phyloP scores from a whole-genome alignment of 2,329 filamentous ascomycete genomes.

The Monosporascus sp. region DNA sequence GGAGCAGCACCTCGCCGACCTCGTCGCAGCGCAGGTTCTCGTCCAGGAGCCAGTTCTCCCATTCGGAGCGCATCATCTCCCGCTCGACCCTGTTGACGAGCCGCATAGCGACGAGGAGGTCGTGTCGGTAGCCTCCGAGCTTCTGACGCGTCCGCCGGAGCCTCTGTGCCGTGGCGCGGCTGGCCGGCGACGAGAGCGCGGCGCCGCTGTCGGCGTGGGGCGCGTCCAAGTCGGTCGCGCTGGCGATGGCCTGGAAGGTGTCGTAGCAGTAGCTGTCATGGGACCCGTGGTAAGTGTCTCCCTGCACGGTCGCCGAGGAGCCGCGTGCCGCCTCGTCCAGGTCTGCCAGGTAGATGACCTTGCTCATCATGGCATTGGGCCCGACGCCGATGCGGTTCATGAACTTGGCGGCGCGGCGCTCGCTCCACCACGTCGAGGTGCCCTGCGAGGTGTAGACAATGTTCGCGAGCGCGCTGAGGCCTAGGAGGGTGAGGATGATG shows the following conservation, averaged over 20 bases:
- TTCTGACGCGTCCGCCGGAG: constrained; percentile 77
- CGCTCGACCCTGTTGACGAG: constrained; percentile 85
- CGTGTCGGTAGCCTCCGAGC: constrained; percentile 79
- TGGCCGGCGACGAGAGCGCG: constrained; percentile 41
- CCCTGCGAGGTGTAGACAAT: constrained; percentile 69
- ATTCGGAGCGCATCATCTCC: constrained; percentile 81
- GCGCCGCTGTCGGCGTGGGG: constrained; percentile 49
- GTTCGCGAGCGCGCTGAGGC: constrained; percentile 67
- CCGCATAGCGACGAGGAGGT: constrained; percentile 83
- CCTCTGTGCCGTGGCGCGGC: constrained; percentile 54
- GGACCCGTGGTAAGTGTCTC: constrained; percentile 20
- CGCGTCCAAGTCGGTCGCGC: constrained; percentile 53
- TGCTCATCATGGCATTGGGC: constrained; percentile 77
- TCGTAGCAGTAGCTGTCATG: constrained; percentile 51
- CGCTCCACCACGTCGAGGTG: constrained; percentile 76
- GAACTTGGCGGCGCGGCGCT: constrained; percentile 73
- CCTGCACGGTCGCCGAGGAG: constrained; percentile 26
- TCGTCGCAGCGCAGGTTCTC: constrained; percentile 74
- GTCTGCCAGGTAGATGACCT: constrained; percentile 77
- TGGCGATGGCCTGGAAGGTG: constrained; percentile 57
- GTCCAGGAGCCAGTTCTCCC: constrained; percentile 85
- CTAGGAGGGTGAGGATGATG: constrained; percentile 65
- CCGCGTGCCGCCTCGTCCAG: constrained; percentile 59
- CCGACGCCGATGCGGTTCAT: constrained; percentile 78
- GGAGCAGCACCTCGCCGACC: constrained; percentile 40